These are phyloP conservation scores for Monilinia vaccinii-corymbosi DNA, from an alignment of 2,329 filamentous ascomycete species.

Conservation along the genomic window DNA sequence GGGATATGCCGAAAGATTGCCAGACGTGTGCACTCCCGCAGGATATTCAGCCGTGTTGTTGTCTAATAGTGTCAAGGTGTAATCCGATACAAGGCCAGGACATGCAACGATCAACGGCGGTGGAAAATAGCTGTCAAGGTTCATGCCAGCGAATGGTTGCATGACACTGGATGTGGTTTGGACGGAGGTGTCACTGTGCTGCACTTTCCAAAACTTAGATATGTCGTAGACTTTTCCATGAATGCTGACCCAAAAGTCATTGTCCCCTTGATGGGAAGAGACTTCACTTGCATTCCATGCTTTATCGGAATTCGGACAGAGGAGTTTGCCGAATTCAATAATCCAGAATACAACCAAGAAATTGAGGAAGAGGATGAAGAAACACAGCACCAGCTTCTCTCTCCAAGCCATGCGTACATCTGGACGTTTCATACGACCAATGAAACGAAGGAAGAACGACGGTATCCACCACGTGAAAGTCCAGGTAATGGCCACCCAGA, in stretches of 20 bases:
- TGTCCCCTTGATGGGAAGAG: slow-evolving; percentile 54
- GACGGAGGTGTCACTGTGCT: slow-evolving; percentile 69
- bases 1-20: slow-evolving; percentile 46
- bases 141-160: slow-evolving; percentile 66
- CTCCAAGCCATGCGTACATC: slow-evolving; percentile 97
- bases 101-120: slow-evolving; percentile 70
- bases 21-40: slow-evolving; percentile 61
- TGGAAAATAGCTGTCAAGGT: slow-evolving; percentile 78
- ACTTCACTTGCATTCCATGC: slow-evolving; percentile 72
- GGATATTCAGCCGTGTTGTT: slow-evolving; percentile 52
- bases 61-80: slow-evolving; percentile 45
- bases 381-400: slow-evolving; percentile 80
- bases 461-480: slow-evolving; percentile 89
- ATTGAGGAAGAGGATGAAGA: slow-evolving; percentile 76
- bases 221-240: slow-evolving; percentile 89
- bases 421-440: slow-evolving; percentile 94
- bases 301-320: slow-evolving; percentile 89
- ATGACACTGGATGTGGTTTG: slow-evolving; percentile 56
- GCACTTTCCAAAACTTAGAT: slow-evolving; percentile 71
- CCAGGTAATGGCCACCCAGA: slow-evolving; percentile 82
- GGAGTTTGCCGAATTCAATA: slow-evolving; percentile 68
- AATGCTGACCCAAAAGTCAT: slow-evolving; percentile 81
- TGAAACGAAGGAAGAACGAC: slow-evolving; percentile 65
- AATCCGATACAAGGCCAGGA: slow-evolving; percentile 56
- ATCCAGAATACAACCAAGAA: slow-evolving; percentile 84